Evolutionary conservation across 257 asterid genomes (phyloP), one percentile per base, ranked within the genome.

Genomic region (Cordia subcordata): DNA sequence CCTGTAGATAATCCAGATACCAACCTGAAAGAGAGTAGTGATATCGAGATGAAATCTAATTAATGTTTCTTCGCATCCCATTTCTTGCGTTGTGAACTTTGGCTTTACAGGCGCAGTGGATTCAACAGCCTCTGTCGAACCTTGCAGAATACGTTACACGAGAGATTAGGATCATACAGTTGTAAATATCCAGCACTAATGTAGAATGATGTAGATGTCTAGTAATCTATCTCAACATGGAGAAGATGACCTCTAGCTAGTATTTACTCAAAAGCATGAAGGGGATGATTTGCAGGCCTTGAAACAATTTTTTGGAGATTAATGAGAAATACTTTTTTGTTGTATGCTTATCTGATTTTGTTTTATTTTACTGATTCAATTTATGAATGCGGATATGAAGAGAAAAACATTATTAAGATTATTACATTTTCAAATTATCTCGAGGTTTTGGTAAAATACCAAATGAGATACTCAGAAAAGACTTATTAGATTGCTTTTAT

Each of bases 21-120:
- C 35, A 72, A 53, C 49, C 58, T 82, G 8, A 71, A 68, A 56
- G 91, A 77, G 58, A 35, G 64, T 11, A 65, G 46, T 49, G 96
- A 81, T 53, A 53, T 81, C 39, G 96, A 90, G 78, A 81, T 78
- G 88, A 90, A 90, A 71, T 83, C 89, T 69, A 83, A 85, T 57
- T 85, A 82, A 87, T 47, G 37, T 20, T 58, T 56, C 20, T 20
- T 33, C 51, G 17, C 57, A 20, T n/a, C n/a, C n/a, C n/a, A n/a
- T n/a, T n/a, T n/a, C n/a, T n/a, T n/a, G n/a, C n/a, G n/a, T n/a
- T n/a, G n/a, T n/a, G n/a, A n/a, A n/a, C n/a, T n/a, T n/a, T n/a
- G n/a, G n/a, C n/a, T 27, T 27, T 27, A 27, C 35, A 3, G 4
- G 35, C 3, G 4, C 6, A 6, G 35, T 27, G 35, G 35, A 27